Percentiles rank a stretch among this genome's conserved stretches.
Conservation (phyloP, 2,329 filamentous ascomycete genomes). For the Fusarium liriodendri region DNA sequence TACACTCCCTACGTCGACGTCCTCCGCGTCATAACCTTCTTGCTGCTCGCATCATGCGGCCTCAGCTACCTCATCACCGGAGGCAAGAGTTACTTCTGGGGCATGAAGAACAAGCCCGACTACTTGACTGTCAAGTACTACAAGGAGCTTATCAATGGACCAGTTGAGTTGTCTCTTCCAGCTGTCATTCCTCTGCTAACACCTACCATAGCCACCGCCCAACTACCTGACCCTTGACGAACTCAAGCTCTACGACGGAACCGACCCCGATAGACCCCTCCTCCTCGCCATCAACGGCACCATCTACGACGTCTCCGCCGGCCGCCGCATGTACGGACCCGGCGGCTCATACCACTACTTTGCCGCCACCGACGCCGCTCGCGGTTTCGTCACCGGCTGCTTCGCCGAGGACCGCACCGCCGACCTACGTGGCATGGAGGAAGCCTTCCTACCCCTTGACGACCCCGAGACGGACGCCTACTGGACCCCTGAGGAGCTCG, state of each 20-base stretch:
- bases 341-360: slow-evolving; percentile 91
- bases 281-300: slow-evolving; percentile 91
- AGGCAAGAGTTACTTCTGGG: slow-evolving; percentile 78
- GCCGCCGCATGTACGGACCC: slow-evolving; percentile 78
- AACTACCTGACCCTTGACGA: slow-evolving; percentile 79
- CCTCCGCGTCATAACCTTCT: slow-evolving; percentile 74
- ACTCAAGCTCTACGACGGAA: slow-evolving; percentile 81
- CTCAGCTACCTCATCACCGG: slow-evolving; percentile 82
- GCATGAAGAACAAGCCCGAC: slow-evolving; percentile 68
- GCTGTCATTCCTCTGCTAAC: background rate
- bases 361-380: slow-evolving; percentile 85
- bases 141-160: slow-evolving; percentile 52
- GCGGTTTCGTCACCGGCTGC: slow-evolving; percentile 92
- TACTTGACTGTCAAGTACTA: slow-evolving; percentile 70
- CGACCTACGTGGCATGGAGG: slow-evolving; percentile 88
- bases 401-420: slow-evolving; percentile 86
- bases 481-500: slow-evolving; percentile 66
- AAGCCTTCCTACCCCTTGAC: slow-evolving; percentile 80
- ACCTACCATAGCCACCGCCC: slow-evolving; percentile 62
- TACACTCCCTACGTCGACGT: slow-evolving; percentile 71
- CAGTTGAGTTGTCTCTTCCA: slow-evolving; percentile 33
- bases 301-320: slow-evolving; percentile 84
- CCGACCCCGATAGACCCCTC: slow-evolving; percentile 78
- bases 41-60: slow-evolving; percentile 73
- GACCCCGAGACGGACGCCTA: slow-evolving; percentile 70